Evolutionary conservation across 73 alveolate species (phyloP), one percentile per base, ranked within the genome.

Genomic region (Halteria grandinella): DNA sequence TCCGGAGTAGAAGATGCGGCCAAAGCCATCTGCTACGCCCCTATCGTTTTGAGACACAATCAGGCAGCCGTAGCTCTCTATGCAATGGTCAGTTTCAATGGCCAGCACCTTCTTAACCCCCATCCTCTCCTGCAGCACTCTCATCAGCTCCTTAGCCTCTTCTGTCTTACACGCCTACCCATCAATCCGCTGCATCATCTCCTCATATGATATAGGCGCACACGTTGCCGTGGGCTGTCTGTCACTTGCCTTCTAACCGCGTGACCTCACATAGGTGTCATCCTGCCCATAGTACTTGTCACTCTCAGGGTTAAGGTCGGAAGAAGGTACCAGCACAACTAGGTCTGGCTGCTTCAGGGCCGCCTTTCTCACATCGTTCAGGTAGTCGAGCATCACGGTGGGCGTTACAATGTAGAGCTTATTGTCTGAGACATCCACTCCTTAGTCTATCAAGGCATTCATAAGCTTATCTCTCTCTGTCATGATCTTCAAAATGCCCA

Each of bases 61-160:
- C 60, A 89, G 55, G 39, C 95, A 71, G 14, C 97, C 98, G 83
- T 85, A 94, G 5, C 97, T 77, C 81, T 96, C 94, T 47, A 91
- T 90, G 77, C 99, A 94, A 70, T 96, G 99, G 53, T 89, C 92
- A 0, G 91, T 97, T 69, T 91, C 96, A 12, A 91, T 79, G 20
- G 96, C 89, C 49, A 82, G 79, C 54, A 94, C 58, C 20, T 83
- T 33, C 14, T 71, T 40, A 17, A 74, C 36, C 32, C 64, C 72
- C 73, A 84, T 39, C 3, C 50, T 59, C 25, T 59, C 59, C 36
- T 40, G 18, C 2, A 84, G 78, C 24, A 39, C 51, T 41, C 33
- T 18, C n/a, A 27, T 29, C 69, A 83, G 55, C 27, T 62, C 79
- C 25, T 27, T 37, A 17, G 69, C 6, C 15, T 37, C 60, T 1